Evolutionary conservation across 768 basidiomycete species (phyloP).

Genomic region (Tricholoma terreum): DNA sequence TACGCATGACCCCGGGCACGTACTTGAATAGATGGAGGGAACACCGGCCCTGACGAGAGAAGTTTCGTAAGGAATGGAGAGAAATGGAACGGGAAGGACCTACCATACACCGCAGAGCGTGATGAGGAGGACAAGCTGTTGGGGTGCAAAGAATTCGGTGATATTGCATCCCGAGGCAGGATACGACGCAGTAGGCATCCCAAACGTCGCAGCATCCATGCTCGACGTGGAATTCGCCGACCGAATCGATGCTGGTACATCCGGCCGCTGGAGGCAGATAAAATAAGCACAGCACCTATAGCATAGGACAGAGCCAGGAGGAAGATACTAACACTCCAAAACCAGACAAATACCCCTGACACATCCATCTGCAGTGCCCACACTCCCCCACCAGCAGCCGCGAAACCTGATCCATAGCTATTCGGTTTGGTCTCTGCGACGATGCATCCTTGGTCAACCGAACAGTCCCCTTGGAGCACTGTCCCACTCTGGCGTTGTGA

Average conservation of each 20-base stretch:
- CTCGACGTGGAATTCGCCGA: slow-evolving; percentile 32
- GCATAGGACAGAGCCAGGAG: neutral
- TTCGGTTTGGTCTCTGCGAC: slow-evolving; percentile 40
- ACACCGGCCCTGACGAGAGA: slow-evolving; percentile 38
- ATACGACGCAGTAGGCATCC: slow-evolving; percentile 65
- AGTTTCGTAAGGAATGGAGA: neutral
- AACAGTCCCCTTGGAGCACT: slow-evolving; percentile 29
- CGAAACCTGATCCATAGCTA: slow-evolving; percentile 48
- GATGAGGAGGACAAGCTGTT: slow-evolving; percentile 65
- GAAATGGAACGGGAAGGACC: neutral
- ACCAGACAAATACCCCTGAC: slow-evolving; percentile 32
- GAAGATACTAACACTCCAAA: slow-evolving; percentile 23
- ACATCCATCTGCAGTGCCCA: slow-evolving; percentile 70
- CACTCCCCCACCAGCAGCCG: slow-evolving; percentile 47
- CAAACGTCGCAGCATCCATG: slow-evolving; percentile 45
- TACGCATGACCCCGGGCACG: slow-evolving; percentile 44
- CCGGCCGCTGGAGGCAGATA: slow-evolving; percentile 30
- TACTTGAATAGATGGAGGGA: slow-evolving; percentile 37
- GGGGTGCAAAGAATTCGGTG: slow-evolving; percentile 54
- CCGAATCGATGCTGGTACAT: slow-evolving; percentile 38
- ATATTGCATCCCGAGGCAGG: slow-evolving; percentile 53
- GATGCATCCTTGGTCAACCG: slow-evolving; percentile 39
- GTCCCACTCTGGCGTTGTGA: slow-evolving; percentile 29
- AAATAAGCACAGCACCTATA: neutral
- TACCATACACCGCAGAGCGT: slow-evolving; percentile 57